These are phyloP conservation scores for Macrophomina phaseolina DNA, from an alignment of 2,329 filamentous ascomycete species.

Conservation along the genomic window DNA sequence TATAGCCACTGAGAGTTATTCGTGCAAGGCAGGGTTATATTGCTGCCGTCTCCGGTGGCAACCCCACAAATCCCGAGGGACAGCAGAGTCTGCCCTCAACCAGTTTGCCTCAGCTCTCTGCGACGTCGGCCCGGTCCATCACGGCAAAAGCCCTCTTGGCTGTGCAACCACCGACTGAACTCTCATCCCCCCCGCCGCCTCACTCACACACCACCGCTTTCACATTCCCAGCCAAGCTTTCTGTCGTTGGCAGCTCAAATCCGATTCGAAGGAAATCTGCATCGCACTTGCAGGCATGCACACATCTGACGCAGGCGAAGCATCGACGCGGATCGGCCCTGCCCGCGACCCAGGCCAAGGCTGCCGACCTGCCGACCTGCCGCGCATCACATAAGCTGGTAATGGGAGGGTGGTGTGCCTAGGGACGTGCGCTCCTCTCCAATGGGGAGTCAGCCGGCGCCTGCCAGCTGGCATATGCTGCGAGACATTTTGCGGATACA, in stretches of 20 bases:
- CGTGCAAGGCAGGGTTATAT: not conserved
- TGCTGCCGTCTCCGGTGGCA: not conserved
- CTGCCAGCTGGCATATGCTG: not conserved
- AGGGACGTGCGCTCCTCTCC: not conserved
- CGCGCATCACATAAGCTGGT: not conserved
- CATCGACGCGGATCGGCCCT: constrained; percentile 1
- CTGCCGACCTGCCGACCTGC: not conserved
- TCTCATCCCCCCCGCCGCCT: not conserved
- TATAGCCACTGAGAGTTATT: not conserved
- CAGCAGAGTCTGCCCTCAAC: not conserved
- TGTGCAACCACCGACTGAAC: constrained; percentile 1
- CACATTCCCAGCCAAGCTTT: constrained; percentile 4
- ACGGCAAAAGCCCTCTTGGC: not conserved
- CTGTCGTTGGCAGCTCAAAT: constrained; percentile 8
- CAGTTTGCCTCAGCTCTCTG: not conserved
- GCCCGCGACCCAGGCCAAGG: not conserved
- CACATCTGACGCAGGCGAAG: not conserved
- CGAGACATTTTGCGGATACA: not conserved
- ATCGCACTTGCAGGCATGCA: not conserved
- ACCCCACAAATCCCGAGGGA: not conserved
- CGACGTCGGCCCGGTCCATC: not conserved
- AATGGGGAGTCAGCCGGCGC: not conserved
- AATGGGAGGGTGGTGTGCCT: too few species aligned
- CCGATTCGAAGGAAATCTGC: constrained; percentile 7
- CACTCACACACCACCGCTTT: constrained; percentile 1